Base-by-base conservation (phyloP, 2,329 filamentous ascomycete species). In the Monilinia fructicola region DNA sequence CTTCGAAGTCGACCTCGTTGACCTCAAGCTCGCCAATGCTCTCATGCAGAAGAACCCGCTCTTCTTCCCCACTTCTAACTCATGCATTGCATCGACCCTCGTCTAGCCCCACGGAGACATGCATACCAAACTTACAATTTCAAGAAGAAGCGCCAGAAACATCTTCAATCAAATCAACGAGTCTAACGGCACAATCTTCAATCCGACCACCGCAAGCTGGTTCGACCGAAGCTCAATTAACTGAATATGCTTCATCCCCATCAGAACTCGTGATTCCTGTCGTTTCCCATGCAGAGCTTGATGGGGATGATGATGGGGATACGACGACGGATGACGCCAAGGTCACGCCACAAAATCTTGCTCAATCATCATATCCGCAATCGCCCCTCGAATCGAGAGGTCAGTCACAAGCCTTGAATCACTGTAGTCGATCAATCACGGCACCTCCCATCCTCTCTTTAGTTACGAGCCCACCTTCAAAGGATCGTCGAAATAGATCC, bases 391-490 rank as follows among this genome's bases (percentile, higher is more conserved):
- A 73, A 66, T 61, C 76, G 67, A 64, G 72, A 72, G 61, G 71
- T 71, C 72, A 74, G 66, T 65, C 76, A 70, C 61, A 76, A 72
- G 67, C 72, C 71, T 65, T 74, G 44, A 70, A 73, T 54, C 75
- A 76, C 54, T 76, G 76, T 63, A 73, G 59, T 60, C 77, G 78
- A 64, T 77, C 77, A 9, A 74, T 76, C 54, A 78, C 76, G 50
- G 75, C 78, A 42, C 77, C 81, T 44, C 75, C 79, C 16, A 78
- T 82, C 23, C 73, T 83, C 21, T 79, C 79, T 9, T 66, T 82
- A 9, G 73, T 80, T 50, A 78, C 79, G 11, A 80, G 81, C 52
- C 74, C 80, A 23, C 78, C 81, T 28, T 79, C 80, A 28, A 76
- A 74, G 66, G 72, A 71, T n/a, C 71, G 71, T n/a, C 71, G 73